Conservation (phyloP, 2,329 filamentous ascomycete genomes). For the Byssochlamys sp. region DNA sequence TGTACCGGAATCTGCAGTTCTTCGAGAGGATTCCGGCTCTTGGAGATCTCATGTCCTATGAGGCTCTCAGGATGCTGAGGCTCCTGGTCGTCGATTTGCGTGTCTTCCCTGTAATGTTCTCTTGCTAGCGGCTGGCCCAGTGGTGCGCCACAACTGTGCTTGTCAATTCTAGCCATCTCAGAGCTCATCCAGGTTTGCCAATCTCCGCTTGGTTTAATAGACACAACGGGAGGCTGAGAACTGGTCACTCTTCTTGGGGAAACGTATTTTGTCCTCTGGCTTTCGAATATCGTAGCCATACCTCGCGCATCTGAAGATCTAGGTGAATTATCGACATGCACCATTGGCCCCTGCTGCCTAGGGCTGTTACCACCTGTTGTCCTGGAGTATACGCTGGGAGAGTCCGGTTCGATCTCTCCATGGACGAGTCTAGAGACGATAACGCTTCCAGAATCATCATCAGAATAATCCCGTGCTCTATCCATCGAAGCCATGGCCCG, state of each 20-base stretch:
- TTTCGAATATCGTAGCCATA: slow-evolving; percentile 29
- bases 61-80: slow-evolving; percentile 4
- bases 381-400: slow-evolving; percentile 37
- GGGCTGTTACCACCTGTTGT: slow-evolving; percentile 27
- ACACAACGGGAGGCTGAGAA: neutral
- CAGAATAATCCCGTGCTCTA: slow-evolving; percentile 6
- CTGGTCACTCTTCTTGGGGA: slow-evolving; percentile 18
- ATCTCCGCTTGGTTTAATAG: slow-evolving; percentile 19
- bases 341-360: slow-evolving; percentile 5
- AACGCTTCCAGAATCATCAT: slow-evolving; percentile 15
- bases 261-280: slow-evolving; percentile 19
- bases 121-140: slow-evolving; percentile 12
- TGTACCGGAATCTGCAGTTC: slow-evolving; percentile 5
- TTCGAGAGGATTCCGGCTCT: neutral
- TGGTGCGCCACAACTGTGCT: slow-evolving; percentile 2
- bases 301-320: slow-evolving; percentile 18
- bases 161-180: slow-evolving; percentile 25
- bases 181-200: slow-evolving; percentile 31
- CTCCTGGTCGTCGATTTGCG: slow-evolving; percentile 25
- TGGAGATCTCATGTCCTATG: neutral
- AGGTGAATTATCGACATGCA: slow-evolving; percentile 1
- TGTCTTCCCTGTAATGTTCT: slow-evolving; percentile 30
- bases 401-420: slow-evolving; percentile 12
- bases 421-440: slow-evolving; percentile 6
- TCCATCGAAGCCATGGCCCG: slow-evolving; percentile 9